A percentile compares a stretch with the other conserved stretches of the same genome.
Conservation (phyloP, 2,329 filamentous ascomycete genomes). For the Ophiostoma montium region DNA sequence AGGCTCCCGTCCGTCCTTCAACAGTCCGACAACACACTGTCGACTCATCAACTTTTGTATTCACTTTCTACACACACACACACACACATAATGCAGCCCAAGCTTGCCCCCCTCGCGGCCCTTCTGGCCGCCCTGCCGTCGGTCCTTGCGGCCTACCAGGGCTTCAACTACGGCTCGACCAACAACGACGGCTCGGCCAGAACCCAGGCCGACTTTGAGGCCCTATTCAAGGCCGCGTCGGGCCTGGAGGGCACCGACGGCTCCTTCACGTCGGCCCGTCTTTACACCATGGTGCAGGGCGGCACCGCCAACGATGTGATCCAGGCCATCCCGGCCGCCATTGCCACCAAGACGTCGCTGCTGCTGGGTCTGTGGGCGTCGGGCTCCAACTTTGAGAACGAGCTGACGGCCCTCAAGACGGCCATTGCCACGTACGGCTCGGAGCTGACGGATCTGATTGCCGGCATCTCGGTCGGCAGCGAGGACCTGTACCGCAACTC, state of each 20-base stretch:
- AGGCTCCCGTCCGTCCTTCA: constrained; percentile 1
- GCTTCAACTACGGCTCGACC: constrained; percentile 61
- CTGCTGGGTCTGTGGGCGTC: constrained; percentile 79
- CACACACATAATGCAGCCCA: constrained; percentile 3
- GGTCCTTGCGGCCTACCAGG: constrained; percentile 26
- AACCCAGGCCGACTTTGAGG: constrained; percentile 50
- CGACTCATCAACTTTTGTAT: not conserved
- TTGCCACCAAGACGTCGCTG: constrained; percentile 62
- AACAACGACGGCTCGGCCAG: constrained; percentile 47
- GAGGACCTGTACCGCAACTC: constrained; percentile 79
- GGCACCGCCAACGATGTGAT: constrained; percentile 52
- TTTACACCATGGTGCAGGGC: constrained; percentile 62
- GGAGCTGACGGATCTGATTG: constrained; percentile 50
- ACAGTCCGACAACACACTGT: not conserved
- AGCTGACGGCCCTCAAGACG: constrained; percentile 55
- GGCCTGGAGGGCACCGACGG: constrained; percentile 48
- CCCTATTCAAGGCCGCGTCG: constrained; percentile 53
- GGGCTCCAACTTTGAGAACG: constrained; percentile 53
- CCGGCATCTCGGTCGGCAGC: constrained; percentile 72
- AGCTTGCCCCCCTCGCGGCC: constrained; percentile 11
- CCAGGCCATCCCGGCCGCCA: constrained; percentile 66
- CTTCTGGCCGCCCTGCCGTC: constrained; percentile 11
- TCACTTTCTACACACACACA: not conserved
- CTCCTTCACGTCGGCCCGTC: constrained; percentile 49
- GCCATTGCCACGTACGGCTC: constrained; percentile 57